These are phyloP conservation scores for Mycena epipterygia DNA, from an alignment of 768 basidiomycete genomes.

Conservation along the genomic window DNA sequence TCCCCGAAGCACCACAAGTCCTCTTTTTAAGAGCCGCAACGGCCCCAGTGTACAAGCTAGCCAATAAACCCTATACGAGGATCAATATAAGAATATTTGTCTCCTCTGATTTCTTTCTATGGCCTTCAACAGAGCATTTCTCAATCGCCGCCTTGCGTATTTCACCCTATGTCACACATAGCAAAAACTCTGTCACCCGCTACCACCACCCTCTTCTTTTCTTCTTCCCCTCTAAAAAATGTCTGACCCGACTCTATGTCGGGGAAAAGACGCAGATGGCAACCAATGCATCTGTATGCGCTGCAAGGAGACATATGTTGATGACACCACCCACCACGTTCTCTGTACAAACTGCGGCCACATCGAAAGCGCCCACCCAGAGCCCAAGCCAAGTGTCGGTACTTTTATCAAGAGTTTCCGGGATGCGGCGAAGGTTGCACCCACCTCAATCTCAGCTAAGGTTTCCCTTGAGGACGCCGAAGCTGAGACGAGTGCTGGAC, in stretches of 20 bases:
- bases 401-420: background rate
- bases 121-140: background rate
- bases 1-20: background rate
- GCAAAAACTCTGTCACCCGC: background rate
- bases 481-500: constrained; percentile 12
- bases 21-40: too few species aligned
- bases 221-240: background rate
- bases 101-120: background rate
- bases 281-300: constrained; percentile 22
- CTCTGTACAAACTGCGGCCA: constrained; percentile 9
- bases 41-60: background rate
- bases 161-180: background rate
- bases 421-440: background rate
- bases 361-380: constrained; percentile 18
- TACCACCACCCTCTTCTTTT: background rate
- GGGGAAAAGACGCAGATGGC: background rate
- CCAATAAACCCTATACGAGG: background rate
- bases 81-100: background rate
- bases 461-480: constrained; percentile 15
- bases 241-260: constrained; percentile 18
- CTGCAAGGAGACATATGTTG: background rate
- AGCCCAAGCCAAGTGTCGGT: background rate
- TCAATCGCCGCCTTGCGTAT: background rate
- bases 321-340: background rate
- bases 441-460: background rate